Conservation (phyloP, 495 filamentous ascomycete species). For the Daldinia loculata region DNA sequence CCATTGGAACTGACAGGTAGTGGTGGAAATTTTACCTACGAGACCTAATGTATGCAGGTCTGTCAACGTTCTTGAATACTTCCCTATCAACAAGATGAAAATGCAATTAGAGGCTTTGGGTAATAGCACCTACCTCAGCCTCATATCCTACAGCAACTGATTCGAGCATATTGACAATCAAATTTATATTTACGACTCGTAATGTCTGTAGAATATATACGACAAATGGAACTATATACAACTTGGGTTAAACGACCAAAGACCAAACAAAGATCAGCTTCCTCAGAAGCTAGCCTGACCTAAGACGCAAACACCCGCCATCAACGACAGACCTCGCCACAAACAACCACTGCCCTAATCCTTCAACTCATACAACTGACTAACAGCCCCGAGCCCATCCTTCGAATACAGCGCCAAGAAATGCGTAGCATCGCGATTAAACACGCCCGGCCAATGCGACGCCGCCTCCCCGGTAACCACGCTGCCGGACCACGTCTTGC, state of each 20-base stretch:
- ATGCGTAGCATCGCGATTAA: slow-evolving; percentile 31
- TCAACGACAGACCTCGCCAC: not conserved
- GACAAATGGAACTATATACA: not conserved
- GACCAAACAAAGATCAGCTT: not conserved
- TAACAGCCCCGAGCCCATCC: slow-evolving; percentile 22
- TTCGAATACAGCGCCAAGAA: slow-evolving; percentile 28
- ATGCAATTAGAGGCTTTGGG: not conserved
- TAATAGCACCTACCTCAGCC: not conserved
- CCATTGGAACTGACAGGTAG: not conserved
- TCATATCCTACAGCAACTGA: no score
- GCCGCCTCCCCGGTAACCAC: slow-evolving; percentile 47
- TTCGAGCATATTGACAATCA: not conserved
- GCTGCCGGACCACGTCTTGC: slow-evolving; percentile 50
- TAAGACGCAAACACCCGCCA: no score
- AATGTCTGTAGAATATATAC: not conserved
- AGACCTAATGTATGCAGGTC: not conserved
- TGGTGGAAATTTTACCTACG: no score
- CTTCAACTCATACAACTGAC: slow-evolving; percentile 24
- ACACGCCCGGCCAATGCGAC: slow-evolving; percentile 56
- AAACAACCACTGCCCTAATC: not conserved
- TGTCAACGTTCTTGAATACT: no score
- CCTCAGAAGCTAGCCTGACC: no score
- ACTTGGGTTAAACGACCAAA: not conserved
- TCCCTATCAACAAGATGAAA: not conserved
- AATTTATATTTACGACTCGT: not conserved